These are phyloP conservation scores for Boehmeria nivea DNA, from an alignment of 306 rosid genomes.

Conservation along the genomic window DNA sequence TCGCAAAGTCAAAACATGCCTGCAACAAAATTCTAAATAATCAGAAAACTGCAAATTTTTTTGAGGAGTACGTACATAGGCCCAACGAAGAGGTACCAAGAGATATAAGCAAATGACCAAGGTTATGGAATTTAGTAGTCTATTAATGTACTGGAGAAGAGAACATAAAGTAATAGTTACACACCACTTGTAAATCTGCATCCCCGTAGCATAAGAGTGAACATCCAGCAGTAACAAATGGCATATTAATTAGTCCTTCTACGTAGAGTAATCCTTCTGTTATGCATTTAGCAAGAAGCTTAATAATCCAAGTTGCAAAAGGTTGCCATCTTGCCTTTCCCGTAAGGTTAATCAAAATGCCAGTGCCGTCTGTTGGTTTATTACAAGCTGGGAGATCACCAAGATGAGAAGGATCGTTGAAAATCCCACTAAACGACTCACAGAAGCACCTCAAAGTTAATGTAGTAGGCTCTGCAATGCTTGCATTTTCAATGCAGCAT, in stretches of 20 bases:
- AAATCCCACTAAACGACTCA: conserved; percentile 43
- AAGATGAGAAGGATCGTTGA: conserved; percentile 41
- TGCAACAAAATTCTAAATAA: conserved; percentile 38
- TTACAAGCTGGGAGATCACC: conserved; percentile 54
- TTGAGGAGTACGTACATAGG: conserved; percentile 5
- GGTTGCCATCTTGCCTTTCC: conserved; percentile 66
- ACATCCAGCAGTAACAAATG: conserved; percentile 65
- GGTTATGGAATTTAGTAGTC: conserved; percentile 1
- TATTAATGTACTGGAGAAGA: not conserved
- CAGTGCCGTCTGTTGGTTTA: conserved; percentile 55
- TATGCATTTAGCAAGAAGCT: conserved; percentile 61
- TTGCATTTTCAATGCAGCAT: conserved; percentile 26
- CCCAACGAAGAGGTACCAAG: not conserved
- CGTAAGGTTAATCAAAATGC: conserved; percentile 58
- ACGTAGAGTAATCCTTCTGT: conserved; percentile 86
- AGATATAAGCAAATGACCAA: conserved; percentile 17
- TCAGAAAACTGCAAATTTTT: conserved; percentile 24
- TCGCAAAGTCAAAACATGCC: conserved; percentile 86
- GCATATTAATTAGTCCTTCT: conserved; percentile 58
- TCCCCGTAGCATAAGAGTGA: conserved; percentile 80
- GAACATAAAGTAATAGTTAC: conserved; percentile 21
- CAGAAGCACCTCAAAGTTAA: conserved; percentile 57
- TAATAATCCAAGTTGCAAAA: conserved; percentile 79
- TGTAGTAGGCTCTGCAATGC: conserved; percentile 31
- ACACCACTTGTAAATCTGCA: conserved; percentile 80